Percentiles rank a stretch among this genome's conserved stretches.
These are phyloP conservation scores for Coemansia sp. DNA, from an alignment of 192 early-diverging fungal genomes.

Conservation along the genomic window DNA sequence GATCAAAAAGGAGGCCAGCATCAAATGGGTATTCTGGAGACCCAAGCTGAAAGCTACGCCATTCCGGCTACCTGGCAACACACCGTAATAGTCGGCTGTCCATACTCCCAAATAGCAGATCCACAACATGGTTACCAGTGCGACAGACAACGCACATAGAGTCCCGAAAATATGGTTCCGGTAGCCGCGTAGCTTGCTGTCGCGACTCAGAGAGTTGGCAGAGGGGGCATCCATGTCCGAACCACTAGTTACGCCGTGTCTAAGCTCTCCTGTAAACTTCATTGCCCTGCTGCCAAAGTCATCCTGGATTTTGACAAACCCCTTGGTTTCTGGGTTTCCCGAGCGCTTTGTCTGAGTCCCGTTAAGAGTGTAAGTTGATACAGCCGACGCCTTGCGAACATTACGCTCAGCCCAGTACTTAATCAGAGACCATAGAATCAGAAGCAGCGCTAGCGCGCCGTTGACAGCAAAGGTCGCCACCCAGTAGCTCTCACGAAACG, in stretches of 20 bases:
- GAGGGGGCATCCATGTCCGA: conserved; percentile 6
- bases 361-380: conserved; percentile 3
- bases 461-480: conserved; percentile 39
- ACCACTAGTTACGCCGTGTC: background rate
- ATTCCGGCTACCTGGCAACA: conserved; percentile 10
- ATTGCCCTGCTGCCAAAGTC: conserved; percentile 12
- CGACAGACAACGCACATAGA: conserved; percentile 21
- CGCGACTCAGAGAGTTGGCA: background rate
- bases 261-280: background rate
- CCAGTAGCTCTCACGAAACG: conserved; percentile 41
- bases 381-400: conserved; percentile 7
- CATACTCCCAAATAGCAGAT: conserved; percentile 45
- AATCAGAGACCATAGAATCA: conserved; percentile 46
- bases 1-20: conserved; percentile 44
- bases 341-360: background rate
- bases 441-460: conserved; percentile 32
- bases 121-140: conserved; percentile 24
- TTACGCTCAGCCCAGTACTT: conserved; percentile 31
- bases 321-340: background rate
- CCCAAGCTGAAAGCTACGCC: conserved; percentile 57
- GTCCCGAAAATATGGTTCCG: conserved; percentile 37
- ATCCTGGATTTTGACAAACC: conserved; percentile 9
- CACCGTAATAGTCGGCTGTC: conserved; percentile 57
- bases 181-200: conserved; percentile 24
- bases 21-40: conserved; percentile 49